Evolutionary conservation across 2,329 filamentous ascomycete genomes (phyloP).

Genomic region (Sporothrix pseudoabietina): DNA sequence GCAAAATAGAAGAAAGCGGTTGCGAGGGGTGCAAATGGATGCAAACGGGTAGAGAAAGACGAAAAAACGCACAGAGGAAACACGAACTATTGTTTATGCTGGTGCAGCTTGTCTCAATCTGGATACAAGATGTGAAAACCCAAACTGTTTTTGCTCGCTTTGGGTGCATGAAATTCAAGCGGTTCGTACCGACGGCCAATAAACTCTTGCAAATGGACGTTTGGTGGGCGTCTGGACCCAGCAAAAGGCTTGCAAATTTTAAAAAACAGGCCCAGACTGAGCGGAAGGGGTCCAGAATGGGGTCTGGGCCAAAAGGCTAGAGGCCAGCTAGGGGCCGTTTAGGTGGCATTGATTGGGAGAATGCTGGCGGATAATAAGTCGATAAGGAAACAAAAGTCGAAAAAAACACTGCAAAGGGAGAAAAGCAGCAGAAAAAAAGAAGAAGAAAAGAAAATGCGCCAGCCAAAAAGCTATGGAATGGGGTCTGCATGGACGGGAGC

Average conservation of each 20-base stretch:
- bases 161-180: not conserved
- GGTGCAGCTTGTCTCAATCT: not conserved
- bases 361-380: not conserved
- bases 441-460: not conserved
- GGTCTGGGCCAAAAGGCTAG: not conserved
- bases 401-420: not conserved
- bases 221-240: not conserved
- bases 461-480: not conserved
- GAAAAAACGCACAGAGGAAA: not conserved
- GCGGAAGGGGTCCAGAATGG: not conserved
- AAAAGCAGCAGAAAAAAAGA: no score
- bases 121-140: not conserved
- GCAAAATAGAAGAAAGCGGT: not conserved
- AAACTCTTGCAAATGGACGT: not conserved
- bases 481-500: constrained; percentile 3
- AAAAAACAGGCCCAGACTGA: not conserved
- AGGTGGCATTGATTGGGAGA: not conserved
- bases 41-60: no score
- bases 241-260: constrained; percentile 2
- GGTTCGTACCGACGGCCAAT: constrained; percentile 17
- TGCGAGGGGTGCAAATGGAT: not conserved
- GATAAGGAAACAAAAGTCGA: not conserved
- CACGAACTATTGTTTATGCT: constrained; percentile 2
- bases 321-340: not conserved
- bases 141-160: not conserved